Conservation (phyloP, 208 protist genomes). For the Crithidia sp. region DNA sequence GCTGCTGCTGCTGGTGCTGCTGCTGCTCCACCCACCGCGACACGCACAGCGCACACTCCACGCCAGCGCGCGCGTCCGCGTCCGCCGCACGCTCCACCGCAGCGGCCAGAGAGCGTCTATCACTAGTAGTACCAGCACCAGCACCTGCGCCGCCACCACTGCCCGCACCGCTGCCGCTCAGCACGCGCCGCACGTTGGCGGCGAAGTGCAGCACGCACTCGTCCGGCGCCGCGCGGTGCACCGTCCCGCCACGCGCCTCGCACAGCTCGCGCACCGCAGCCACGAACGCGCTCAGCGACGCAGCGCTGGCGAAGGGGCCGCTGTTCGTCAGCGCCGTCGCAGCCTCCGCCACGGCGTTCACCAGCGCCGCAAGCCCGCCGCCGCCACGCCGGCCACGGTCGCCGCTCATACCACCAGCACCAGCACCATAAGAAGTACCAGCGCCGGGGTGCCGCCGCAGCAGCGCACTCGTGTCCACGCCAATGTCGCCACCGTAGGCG, state of each 20-base stretch:
- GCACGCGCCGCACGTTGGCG: no score
- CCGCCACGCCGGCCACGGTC: background rate
- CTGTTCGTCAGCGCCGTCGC: conserved; percentile 14
- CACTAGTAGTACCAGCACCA: no score
- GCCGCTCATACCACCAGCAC: background rate
- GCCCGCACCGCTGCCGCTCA: no score
- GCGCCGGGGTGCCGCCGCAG: background rate
- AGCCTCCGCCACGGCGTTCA: background rate
- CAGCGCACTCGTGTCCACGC: background rate
- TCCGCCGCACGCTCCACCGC: no score
- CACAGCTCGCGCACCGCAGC: conserved; percentile 23
- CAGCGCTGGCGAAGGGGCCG: conserved; percentile 19
- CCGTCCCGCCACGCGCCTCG: conserved; percentile 15
- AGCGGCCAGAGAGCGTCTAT: no score
- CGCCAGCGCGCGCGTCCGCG: no score
- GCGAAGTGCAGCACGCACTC: conserved; percentile 33
- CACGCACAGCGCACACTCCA: no score
- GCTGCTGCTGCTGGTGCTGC: no score
- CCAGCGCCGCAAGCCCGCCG: conserved; percentile 10
- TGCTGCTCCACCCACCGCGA: no score
- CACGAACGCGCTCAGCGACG: conserved; percentile 21
- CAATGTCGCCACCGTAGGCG: background rate
- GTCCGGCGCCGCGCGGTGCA: conserved; percentile 27
- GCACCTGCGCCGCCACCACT: no score
- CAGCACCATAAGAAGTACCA: no score